Percentiles rank a stretch among this genome's conserved stretches.
These are phyloP conservation scores for Blastobotrys persicus DNA, from an alignment of 1,139 yeast genomes.

Conservation along the genomic window DNA sequence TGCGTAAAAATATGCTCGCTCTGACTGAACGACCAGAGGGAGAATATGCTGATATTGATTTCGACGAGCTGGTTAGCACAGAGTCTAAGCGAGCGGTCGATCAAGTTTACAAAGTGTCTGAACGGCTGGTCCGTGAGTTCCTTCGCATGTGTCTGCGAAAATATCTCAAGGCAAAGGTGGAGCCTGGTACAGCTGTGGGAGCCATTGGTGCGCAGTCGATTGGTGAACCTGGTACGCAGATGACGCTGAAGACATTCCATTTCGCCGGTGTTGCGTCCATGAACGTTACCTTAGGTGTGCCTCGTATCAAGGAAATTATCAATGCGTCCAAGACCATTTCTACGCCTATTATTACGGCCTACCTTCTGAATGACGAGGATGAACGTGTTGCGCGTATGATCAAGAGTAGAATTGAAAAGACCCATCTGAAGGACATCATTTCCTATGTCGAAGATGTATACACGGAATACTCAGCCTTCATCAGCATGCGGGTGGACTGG, in stretches of 20 bases:
- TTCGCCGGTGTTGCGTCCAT: slow-evolving; percentile 99
- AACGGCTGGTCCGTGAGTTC: slow-evolving; percentile 60
- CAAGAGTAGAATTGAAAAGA: slow-evolving; percentile 95
- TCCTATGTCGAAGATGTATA: slow-evolving; percentile 92
- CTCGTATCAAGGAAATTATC: slow-evolving; percentile 97
- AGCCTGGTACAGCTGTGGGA: slow-evolving; percentile 99
- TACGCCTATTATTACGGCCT: slow-evolving; percentile 95
- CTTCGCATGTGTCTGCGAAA: slow-evolving; percentile 75
- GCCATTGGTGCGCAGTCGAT: slow-evolving; percentile 99
- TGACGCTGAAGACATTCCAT: slow-evolving; percentile 98
- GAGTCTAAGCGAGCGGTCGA: slow-evolving; percentile 52
- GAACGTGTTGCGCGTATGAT: slow-evolving; percentile 98
- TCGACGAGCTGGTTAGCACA: slow-evolving; percentile 43
- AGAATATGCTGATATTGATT: slow-evolving; percentile 43
- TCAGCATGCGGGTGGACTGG: slow-evolving; percentile 79
- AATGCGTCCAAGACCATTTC: slow-evolving; percentile 94
- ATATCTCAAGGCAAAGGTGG: slow-evolving; percentile 88
- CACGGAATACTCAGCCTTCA: slow-evolving; percentile 70
- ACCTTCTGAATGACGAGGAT: slow-evolving; percentile 86
- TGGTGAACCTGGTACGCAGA: slow-evolving; percentile 99
- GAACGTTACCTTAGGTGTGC: slow-evolving; percentile 98
- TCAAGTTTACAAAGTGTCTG: slow-evolving; percentile 73
- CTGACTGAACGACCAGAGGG: slow-evolving; percentile 46
- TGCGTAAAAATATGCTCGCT: slow-evolving; percentile 49
- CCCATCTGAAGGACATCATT: slow-evolving; percentile 80